These are phyloP conservation scores for Lablab purpureus DNA, from an alignment of 306 rosid genomes.

Conservation along the genomic window DNA sequence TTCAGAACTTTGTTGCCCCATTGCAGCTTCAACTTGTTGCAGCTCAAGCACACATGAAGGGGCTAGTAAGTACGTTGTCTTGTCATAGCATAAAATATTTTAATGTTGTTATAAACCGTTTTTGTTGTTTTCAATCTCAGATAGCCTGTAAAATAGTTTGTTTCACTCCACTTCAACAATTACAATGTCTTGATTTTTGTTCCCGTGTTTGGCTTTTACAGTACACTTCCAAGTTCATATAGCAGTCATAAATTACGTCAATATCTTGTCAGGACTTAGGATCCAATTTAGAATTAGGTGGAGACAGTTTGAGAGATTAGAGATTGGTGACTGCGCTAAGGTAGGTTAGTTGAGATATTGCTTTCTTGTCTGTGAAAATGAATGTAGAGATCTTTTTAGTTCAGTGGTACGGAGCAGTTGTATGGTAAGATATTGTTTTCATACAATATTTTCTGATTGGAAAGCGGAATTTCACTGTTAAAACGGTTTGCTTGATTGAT, in stretches of 20 bases:
- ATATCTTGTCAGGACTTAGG: constrained; percentile 19
- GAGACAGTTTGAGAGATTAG: constrained; percentile 8
- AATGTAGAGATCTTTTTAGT: constrained; percentile 16
- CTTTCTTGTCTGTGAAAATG: constrained; percentile 22
- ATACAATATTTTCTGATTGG: not conserved
- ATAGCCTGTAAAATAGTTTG: not conserved
- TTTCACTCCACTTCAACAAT: not conserved
- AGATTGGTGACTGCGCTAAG: constrained; percentile 32
- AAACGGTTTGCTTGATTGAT: not conserved
- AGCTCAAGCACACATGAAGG: constrained; percentile 50
- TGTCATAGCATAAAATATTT: not conserved
- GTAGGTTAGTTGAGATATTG: constrained; percentile 24
- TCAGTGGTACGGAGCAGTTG: not conserved
- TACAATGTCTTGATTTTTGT: constrained; percentile 1
- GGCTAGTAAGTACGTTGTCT: constrained; percentile 68
- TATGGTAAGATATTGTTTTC: constrained; percentile 10
- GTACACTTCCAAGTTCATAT: constrained; percentile 3
- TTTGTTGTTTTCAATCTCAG: not conserved
- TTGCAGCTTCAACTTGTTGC: constrained; percentile 16
- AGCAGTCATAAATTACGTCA: constrained; percentile 13
- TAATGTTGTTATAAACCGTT: not conserved
- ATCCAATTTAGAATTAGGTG: not conserved
- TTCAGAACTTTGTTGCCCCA: constrained; percentile 16
- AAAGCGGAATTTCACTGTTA: constrained; percentile 20
- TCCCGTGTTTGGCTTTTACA: not conserved